A percentile compares a stretch with the other conserved stretches of the same genome.
phyloP scores from a whole-genome alignment of 2,329 filamentous ascomycete species.

The Ophioceras dolichostomum region DNA sequence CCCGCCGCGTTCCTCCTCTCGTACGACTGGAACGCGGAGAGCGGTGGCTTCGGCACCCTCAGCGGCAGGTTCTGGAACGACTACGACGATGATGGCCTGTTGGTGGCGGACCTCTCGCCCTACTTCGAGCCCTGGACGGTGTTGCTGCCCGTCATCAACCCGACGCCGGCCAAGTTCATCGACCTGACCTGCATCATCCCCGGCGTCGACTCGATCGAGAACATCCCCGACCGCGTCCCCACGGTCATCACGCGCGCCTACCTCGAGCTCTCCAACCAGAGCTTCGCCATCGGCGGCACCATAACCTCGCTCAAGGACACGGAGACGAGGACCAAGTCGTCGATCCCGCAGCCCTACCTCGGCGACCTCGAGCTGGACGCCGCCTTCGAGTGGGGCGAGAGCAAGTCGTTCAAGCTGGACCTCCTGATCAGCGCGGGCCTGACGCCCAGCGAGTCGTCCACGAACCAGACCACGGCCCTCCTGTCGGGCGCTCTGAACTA shows the following conservation, averaged over 20 bases:
- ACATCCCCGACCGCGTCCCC: not conserved
- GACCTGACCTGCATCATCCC: not conserved
- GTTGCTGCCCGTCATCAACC: not conserved
- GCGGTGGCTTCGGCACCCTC: not conserved
- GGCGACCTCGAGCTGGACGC: not conserved
- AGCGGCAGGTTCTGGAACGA: not conserved
- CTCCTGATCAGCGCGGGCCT: not conserved
- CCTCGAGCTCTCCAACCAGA: not conserved
- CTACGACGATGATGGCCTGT: not conserved
- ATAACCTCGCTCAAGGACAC: not conserved
- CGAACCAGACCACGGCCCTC: not conserved
- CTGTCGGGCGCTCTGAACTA: slow-evolving; percentile 5
- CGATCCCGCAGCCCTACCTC: not conserved
- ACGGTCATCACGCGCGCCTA: not conserved
- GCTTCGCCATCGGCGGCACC: not conserved
- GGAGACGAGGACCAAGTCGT: not conserved
- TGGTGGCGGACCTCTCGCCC: not conserved
- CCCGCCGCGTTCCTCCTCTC: slow-evolving; percentile 2
- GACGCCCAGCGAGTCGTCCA: not conserved
- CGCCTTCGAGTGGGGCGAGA: not conserved
- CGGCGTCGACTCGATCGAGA: not conserved
- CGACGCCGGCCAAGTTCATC: not conserved
- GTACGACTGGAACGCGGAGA: slow-evolving; percentile 1
- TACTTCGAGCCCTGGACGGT: not conserved
- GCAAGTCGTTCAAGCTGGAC: not conserved